Evolutionary conservation across 75 land plant genomes (phyloP).

Genomic region (Selaginella moellendorffii): DNA sequence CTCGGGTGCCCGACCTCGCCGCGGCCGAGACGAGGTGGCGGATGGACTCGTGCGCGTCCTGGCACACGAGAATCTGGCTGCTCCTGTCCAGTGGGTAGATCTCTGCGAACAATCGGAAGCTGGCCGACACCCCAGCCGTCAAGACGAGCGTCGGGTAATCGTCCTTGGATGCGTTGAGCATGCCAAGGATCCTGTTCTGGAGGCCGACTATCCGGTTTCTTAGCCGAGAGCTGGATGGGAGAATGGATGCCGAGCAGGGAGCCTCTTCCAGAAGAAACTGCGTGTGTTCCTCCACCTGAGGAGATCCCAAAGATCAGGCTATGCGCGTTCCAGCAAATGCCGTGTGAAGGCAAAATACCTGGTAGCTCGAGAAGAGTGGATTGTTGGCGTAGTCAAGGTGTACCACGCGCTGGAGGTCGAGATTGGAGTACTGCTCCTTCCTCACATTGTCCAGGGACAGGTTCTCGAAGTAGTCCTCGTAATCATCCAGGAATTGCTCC

Average conservation of each 20-base stretch:
- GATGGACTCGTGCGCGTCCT: slow-evolving; percentile 24
- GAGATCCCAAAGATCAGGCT: background rate
- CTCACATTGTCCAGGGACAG: slow-evolving; percentile 25
- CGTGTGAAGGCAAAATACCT: slow-evolving; percentile 15
- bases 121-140: slow-evolving; percentile 21
- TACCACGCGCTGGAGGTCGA: slow-evolving; percentile 22
- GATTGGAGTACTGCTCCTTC: slow-evolving; percentile 31
- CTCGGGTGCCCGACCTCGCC: background rate
- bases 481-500: slow-evolving; percentile 34
- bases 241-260: slow-evolving; percentile 20
- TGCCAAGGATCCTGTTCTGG: slow-evolving; percentile 13
- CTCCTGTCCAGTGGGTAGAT: slow-evolving; percentile 20
- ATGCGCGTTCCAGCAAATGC: background rate
- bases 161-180: slow-evolving; percentile 15
- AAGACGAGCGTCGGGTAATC: slow-evolving; percentile 22
- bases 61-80: slow-evolving; percentile 14
- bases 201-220: slow-evolving; percentile 14
- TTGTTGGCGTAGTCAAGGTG: slow-evolving; percentile 32
- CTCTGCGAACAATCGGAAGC: slow-evolving; percentile 22
- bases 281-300: slow-evolving; percentile 31
- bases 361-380: slow-evolving; percentile 23
- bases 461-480: slow-evolving; percentile 26
- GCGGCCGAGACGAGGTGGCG: slow-evolving; percentile 8
- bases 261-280: slow-evolving; percentile 24
- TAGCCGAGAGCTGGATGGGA: slow-evolving; percentile 9